Conservation (phyloP, 495 filamentous ascomycete genomes). For the Aspergillus carlsbadensis region DNA sequence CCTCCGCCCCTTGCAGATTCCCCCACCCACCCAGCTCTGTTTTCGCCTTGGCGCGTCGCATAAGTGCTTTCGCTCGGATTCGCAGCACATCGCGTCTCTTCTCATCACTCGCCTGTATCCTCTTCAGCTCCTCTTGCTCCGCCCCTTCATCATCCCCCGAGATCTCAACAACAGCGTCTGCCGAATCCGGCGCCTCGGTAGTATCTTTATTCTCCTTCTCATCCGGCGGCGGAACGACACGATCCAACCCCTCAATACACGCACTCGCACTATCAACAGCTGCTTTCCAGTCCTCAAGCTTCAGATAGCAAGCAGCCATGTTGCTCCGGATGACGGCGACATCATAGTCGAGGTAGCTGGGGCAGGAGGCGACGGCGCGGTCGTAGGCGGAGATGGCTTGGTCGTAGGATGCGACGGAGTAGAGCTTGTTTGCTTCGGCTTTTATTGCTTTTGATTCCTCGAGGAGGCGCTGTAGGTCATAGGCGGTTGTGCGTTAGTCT, state of each 20-base stretch:
- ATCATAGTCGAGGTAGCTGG: conserved; percentile 87
- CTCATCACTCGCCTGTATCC: conserved; percentile 48
- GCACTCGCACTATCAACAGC: conserved; percentile 71
- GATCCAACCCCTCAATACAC: conserved; percentile 70
- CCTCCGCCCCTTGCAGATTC: conserved; percentile 75
- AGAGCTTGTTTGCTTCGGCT: conserved; percentile 73
- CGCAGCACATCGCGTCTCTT: conserved; percentile 65
- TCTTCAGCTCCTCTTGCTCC: conserved; percentile 56
- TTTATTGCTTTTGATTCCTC: conserved; percentile 74
- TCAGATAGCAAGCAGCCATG: conserved; percentile 86
- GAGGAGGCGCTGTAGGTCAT: conserved; percentile 57
- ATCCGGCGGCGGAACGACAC: conserved; percentile 49
- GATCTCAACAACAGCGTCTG: conserved; percentile 48
- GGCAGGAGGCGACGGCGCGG: conserved; percentile 76
- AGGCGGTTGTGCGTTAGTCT: not conserved
- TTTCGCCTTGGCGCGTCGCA: conserved; percentile 77
- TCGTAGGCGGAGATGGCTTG: conserved; percentile 90
- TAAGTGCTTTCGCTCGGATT: conserved; percentile 78
- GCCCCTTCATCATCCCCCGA: conserved; percentile 57
- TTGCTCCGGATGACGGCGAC: conserved; percentile 85
- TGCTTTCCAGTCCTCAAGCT: conserved; percentile 82
- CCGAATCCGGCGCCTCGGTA: conserved; percentile 18
- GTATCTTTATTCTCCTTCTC: conserved; percentile 15
- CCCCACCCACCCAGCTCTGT: conserved; percentile 74
- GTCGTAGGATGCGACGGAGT: conserved; percentile 67